Conservation (phyloP, 331 rosid genomes). For the Stylosanthes scabra region DNA sequence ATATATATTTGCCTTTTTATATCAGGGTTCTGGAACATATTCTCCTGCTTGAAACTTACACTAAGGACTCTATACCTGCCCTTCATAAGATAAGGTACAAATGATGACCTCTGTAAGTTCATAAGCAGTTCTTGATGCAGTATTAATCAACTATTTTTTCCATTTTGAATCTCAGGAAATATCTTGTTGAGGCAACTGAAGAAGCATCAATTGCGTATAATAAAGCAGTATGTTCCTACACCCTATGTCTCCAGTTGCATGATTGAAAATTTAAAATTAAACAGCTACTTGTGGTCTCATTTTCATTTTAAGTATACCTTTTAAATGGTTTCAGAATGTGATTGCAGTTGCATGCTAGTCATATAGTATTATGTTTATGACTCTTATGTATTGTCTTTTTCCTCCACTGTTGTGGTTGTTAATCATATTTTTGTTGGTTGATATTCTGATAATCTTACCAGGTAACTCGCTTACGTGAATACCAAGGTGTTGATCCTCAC, state of each 20-base stretch:
- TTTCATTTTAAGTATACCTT: neutral
- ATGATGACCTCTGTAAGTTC: slow-evolving; percentile 4
- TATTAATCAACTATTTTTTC: slow-evolving; percentile 20
- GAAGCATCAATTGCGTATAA: slow-evolving; percentile 87
- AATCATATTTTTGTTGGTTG: slow-evolving; percentile 22
- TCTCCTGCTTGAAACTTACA: slow-evolving; percentile 78
- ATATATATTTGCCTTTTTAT: slow-evolving; percentile 28
- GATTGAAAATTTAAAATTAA: slow-evolving; percentile 4
- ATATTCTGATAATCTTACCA: slow-evolving; percentile 31
- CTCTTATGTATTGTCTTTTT: neutral
- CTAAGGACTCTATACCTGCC: slow-evolving; percentile 82
- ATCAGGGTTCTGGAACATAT: slow-evolving; percentile 79
- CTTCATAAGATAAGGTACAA: slow-evolving; percentile 83
- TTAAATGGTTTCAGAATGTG: slow-evolving; percentile 9
- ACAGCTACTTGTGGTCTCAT: neutral
- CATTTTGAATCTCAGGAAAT: slow-evolving; percentile 58
- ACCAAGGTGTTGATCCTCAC: slow-evolving; percentile 91
- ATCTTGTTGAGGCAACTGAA: slow-evolving; percentile 89
- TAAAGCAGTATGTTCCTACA: slow-evolving; percentile 71
- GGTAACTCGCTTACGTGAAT: slow-evolving; percentile 91
- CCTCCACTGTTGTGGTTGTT: neutral
- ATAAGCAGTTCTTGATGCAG: slow-evolving; percentile 13
- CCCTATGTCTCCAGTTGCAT: neutral
- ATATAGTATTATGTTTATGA: slow-evolving; percentile 1
- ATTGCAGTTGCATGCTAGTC: neutral